Evolutionary conservation across 129 eudicot genomes (phyloP).

Genomic region (Smallanthus sonchifolius): DNA sequence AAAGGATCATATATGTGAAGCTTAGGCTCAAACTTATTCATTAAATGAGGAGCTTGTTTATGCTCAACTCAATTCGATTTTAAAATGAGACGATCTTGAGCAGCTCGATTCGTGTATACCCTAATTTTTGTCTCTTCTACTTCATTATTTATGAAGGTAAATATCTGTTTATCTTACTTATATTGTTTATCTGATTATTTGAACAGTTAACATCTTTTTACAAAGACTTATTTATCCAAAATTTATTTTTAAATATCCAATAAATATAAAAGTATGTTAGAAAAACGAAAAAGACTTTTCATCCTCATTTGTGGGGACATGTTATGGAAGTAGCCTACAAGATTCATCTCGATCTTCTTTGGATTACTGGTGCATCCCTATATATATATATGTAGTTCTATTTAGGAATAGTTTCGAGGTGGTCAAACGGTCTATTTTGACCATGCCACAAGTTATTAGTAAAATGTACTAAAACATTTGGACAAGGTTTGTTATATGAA

Average conservation of each 20-base stretch:
- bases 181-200: no score
- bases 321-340: conserved; percentile 3
- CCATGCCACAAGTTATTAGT: neutral
- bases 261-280: neutral
- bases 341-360: neutral
- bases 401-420: neutral
- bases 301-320: conserved; percentile 13
- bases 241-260: neutral
- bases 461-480: neutral
- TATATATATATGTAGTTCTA: no score
- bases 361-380: neutral
- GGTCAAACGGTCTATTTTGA: conserved; percentile 5
- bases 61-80: no score
- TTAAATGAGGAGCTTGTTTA: no score
- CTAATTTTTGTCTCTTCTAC: neutral
- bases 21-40: no score
- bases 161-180: no score
- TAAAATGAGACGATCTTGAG: no score
- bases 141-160: neutral
- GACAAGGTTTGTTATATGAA: neutral
- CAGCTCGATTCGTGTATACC: no score
- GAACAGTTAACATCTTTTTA: neutral
- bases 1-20: no score
- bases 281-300: neutral
- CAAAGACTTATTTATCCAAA: neutral